Percentiles rank a stretch among this genome's conserved stretches.
Evolutionary conservation across 306 rosid species (phyloP).

Genomic region (Alnus rubra): DNA sequence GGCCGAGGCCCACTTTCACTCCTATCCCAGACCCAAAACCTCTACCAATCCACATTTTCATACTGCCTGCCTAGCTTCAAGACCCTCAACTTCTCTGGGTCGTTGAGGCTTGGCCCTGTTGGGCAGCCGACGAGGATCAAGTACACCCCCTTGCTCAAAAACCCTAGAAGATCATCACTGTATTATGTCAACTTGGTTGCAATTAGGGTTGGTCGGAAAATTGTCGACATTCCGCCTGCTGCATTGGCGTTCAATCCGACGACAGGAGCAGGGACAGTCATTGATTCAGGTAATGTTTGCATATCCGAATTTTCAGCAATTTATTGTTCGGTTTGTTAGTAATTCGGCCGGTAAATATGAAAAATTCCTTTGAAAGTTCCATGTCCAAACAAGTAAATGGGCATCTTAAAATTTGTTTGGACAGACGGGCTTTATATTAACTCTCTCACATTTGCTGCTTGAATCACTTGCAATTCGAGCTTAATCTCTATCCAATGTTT

Average conservation of each 20-base stretch:
- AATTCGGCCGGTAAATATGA: too few relatives aligned
- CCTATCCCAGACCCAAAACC: slow-evolving; percentile 64
- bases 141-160: slow-evolving; percentile 78
- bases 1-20: slow-evolving; percentile 94
- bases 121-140: slow-evolving; percentile 80
- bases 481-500: too few relatives aligned
- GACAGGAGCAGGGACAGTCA: slow-evolving; percentile 84
- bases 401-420: too few relatives aligned
- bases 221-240: slow-evolving; percentile 73
- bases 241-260: slow-evolving; percentile 77
- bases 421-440: too few relatives aligned
- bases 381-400: too few relatives aligned
- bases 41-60: slow-evolving; percentile 85
- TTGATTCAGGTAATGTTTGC: slow-evolving; percentile 72
- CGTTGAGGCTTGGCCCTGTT: slow-evolving; percentile 81
- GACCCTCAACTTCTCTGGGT: slow-evolving; percentile 67
- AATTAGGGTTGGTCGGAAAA: slow-evolving; percentile 66
- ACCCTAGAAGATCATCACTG: slow-evolving; percentile 84
- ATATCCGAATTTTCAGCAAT: neutral
- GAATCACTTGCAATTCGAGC: too few relatives aligned
- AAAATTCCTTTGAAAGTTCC: too few relatives aligned
- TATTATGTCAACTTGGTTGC: slow-evolving; percentile 72
- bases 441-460: too few relatives aligned
- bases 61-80: slow-evolving; percentile 92
- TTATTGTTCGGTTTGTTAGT: too few relatives aligned